Conservation (phyloP, 2,329 filamentous ascomycete species). For the Calcarisporium arbuscula region DNA sequence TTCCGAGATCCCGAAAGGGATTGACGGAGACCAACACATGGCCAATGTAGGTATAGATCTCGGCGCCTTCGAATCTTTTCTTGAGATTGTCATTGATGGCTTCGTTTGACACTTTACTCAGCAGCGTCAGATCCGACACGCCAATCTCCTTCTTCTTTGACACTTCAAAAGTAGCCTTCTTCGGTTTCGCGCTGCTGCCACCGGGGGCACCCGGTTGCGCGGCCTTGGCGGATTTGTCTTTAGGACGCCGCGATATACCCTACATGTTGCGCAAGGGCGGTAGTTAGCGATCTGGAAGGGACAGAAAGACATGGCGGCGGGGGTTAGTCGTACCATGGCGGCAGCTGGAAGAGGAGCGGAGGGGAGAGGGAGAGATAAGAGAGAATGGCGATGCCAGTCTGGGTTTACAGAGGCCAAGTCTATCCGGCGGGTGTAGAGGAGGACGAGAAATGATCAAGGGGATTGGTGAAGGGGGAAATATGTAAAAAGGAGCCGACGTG, state of each 20-base stretch:
- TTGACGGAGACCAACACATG: conserved; percentile 99
- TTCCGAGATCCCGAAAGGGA: conserved; percentile 92
- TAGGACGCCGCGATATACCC: conserved; percentile 35
- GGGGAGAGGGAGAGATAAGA: conserved; percentile 5
- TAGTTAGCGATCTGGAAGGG: conserved; percentile 9
- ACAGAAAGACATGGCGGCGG: conserved; percentile 3
- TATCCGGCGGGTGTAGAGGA: neutral
- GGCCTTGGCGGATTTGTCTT: conserved; percentile 29
- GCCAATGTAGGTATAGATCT: conserved; percentile 99
- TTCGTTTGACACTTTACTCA: conserved; percentile 98
- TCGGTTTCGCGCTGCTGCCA: conserved; percentile 58
- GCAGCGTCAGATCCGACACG: conserved; percentile 91
- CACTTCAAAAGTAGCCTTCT: conserved; percentile 92
- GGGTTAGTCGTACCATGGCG: conserved; percentile 25
- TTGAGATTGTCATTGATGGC: conserved; percentile 99
- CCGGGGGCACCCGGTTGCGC: conserved; percentile 34
- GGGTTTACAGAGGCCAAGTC: neutral
- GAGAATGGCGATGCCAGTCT: conserved; percentile 7
- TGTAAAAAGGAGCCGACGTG: conserved; percentile 1
- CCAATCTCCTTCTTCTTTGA: conserved; percentile 99
- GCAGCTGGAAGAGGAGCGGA: conserved; percentile 12
- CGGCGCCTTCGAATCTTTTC: conserved; percentile 92
- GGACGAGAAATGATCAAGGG: conserved; percentile 1
- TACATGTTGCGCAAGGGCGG: conserved; percentile 13
- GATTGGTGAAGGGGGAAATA: conserved; percentile 2